Evolutionary conservation across 345 rosid species (phyloP).

Genomic region (Jatropha curcas): DNA sequence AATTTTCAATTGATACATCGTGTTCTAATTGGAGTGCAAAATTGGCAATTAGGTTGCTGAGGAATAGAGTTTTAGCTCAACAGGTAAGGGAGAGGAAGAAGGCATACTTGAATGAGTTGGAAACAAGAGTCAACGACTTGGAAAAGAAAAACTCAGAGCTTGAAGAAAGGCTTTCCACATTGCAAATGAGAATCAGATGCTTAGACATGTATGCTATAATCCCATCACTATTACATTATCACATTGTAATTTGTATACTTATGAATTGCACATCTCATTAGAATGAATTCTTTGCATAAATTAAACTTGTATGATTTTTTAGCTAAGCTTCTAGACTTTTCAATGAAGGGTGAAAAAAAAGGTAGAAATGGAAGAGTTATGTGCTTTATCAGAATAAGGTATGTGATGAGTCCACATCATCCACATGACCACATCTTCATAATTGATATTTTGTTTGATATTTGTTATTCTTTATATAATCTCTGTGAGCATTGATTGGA

Average conservation of each 20-base stretch:
- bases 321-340: too few species aligned
- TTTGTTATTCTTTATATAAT: too few species aligned
- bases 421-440: background rate
- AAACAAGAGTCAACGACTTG: constrained; percentile 74
- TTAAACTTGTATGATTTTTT: background rate
- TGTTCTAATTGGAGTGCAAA: background rate
- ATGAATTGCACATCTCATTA: background rate
- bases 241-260: background rate
- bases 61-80: constrained; percentile 99
- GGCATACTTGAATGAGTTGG: constrained; percentile 80
- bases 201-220: constrained; percentile 66
- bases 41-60: constrained; percentile 65
- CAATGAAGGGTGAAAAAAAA: too few species aligned
- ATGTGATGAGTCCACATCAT: constrained; percentile 25
- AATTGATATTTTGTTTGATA: constrained; percentile 4
- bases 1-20: too few species aligned
- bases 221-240: background rate
- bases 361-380: constrained; percentile 17
- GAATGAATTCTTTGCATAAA: background rate
- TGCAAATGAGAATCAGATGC: constrained; percentile 99
- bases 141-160: constrained; percentile 91
- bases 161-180: constrained; percentile 84
- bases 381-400: constrained; percentile 20
- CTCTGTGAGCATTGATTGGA: too few species aligned
- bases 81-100: constrained; percentile 99